These are phyloP conservation scores for Hygrophoropsis aurantiaca DNA, from an alignment of 768 basidiomycete species.

Conservation along the genomic window DNA sequence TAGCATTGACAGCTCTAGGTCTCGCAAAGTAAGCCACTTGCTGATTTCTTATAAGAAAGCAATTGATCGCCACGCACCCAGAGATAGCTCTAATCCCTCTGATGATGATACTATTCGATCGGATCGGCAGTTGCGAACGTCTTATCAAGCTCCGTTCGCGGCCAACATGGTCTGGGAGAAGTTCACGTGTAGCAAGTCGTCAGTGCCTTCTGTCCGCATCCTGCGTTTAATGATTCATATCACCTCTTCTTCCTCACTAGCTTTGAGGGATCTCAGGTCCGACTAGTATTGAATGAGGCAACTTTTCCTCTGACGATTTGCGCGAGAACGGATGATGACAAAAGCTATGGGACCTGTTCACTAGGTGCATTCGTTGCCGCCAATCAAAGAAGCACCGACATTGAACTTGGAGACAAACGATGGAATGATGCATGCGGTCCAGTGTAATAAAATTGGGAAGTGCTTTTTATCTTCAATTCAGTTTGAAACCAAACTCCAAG, in stretches of 20 bases:
- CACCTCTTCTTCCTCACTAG: constrained; percentile 1
- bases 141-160: constrained; percentile 35
- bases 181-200: constrained; percentile 30
- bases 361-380: constrained; percentile 27
- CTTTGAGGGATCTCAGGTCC: constrained; percentile 28
- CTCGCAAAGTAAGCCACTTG: constrained; percentile 31
- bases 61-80: too few relatives aligned
- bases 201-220: constrained; percentile 1
- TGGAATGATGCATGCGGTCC: constrained; percentile 34
- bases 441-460: too few relatives aligned
- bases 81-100: too few relatives aligned
- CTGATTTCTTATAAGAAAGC: too few relatives aligned
- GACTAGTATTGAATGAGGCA: constrained; percentile 35
- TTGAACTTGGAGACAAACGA: constrained; percentile 27
- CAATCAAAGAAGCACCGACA: constrained; percentile 15
- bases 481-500: too few relatives aligned
- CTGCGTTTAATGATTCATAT: neutral
- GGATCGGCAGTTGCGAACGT: constrained; percentile 30
- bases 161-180: constrained; percentile 39
- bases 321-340: constrained; percentile 18
- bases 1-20: constrained; percentile 34
- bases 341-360: constrained; percentile 30
- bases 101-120: too few relatives aligned
- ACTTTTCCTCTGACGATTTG: constrained; percentile 32
- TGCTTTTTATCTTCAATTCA: too few relatives aligned